phyloP scores from a whole-genome alignment of 345 rosid genomes.

The Cardamine chenopodiifolia region DNA sequence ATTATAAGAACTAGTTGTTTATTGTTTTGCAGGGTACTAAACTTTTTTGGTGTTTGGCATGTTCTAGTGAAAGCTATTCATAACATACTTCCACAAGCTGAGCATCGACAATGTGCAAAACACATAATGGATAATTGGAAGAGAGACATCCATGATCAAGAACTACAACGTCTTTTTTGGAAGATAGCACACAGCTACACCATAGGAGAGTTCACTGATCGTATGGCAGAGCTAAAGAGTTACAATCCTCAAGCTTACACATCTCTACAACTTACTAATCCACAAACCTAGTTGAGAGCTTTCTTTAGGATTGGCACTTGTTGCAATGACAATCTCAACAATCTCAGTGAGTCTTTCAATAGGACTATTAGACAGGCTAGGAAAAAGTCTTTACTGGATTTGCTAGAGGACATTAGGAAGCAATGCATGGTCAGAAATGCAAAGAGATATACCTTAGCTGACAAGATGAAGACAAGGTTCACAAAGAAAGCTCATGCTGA shows the following conservation, averaged over 20 bases:
- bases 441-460: neutral
- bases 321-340: neutral
- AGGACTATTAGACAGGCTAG: neutral
- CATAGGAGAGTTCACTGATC: neutral
- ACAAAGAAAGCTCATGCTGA: neutral
- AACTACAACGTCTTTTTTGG: neutral
- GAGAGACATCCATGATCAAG: too few species aligned
- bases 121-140: too few species aligned
- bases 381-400: neutral
- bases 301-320: neutral
- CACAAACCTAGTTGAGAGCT: neutral
- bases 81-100: too few species aligned
- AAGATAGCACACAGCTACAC: neutral
- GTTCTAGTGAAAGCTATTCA: too few species aligned
- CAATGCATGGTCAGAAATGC: neutral
- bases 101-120: too few species aligned
- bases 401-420: too few species aligned
- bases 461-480: neutral
- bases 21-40: too few species aligned
- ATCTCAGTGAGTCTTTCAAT: neutral
- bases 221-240: neutral
- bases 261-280: neutral
- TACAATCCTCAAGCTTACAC: neutral
- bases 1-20: too few species aligned
- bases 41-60: too few species aligned